Conservation (phyloP, 352 stramenopile genomes). For the Pythium brachiatum region DNA sequence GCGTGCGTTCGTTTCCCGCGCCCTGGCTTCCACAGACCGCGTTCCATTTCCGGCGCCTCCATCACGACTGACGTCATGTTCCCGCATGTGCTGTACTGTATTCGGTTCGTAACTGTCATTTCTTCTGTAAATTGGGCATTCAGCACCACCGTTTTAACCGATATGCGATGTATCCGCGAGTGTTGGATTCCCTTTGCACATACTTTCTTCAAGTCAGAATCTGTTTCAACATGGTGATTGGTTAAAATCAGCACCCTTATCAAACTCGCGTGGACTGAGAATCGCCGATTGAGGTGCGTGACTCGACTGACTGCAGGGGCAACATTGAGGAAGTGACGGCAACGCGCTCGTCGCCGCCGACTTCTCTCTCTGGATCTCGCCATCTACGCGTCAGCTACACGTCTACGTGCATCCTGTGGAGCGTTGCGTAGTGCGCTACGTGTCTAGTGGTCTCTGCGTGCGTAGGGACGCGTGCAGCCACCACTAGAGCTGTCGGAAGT, state of each 20-base stretch:
- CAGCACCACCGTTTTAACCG: background rate
- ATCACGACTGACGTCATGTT: background rate
- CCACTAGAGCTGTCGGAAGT: background rate
- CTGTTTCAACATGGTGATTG: background rate
- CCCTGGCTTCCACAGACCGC: background rate
- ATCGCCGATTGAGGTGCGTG: background rate
- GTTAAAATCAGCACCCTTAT: background rate
- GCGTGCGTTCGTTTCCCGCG: background rate
- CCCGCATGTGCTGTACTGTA: background rate
- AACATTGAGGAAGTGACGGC: slow-evolving; percentile 1
- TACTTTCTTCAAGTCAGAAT: slow-evolving; percentile 5
- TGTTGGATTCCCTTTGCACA: background rate
- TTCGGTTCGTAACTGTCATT: background rate
- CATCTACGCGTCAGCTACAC: background rate
- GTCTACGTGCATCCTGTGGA: background rate
- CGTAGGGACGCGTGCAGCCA: background rate
- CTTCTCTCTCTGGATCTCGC: background rate
- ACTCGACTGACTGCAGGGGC: slow-evolving; percentile 1
- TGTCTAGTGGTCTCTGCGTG: background rate
- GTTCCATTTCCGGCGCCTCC: background rate
- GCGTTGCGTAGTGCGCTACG: background rate
- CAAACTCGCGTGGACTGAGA: background rate
- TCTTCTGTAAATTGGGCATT: background rate
- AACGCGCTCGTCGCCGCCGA: background rate
- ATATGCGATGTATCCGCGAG: background rate